Conservation (phyloP, 192 early-diverging fungal species). For the Mortierella antarctica region DNA sequence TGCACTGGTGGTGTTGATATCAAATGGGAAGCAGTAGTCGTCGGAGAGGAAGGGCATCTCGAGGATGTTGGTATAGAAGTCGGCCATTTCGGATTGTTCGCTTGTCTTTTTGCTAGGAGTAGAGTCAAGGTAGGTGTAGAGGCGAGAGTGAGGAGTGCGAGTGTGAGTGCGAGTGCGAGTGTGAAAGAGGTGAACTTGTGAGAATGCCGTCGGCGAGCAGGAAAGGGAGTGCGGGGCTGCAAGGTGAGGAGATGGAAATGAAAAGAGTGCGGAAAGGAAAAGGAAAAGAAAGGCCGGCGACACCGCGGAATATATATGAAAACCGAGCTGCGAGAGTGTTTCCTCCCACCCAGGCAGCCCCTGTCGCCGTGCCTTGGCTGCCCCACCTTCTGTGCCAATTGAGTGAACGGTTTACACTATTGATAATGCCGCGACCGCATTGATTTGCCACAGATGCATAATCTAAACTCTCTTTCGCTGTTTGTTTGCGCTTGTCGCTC, state of each 20-base stretch:
- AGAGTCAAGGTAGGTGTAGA: neutral
- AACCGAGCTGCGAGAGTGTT: too few species aligned
- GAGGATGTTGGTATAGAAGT: constrained; percentile 35
- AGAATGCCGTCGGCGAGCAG: neutral
- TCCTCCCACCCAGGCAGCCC: too few species aligned
- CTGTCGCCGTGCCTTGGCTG: too few species aligned
- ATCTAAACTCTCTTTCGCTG: too few species aligned
- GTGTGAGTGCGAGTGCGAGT: neutral
- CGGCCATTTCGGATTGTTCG: constrained; percentile 11
- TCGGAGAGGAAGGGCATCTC: constrained; percentile 48
- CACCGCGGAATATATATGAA: too few species aligned
- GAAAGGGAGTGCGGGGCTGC: too few species aligned
- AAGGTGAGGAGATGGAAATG: neutral
- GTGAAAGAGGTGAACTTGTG: neutral
- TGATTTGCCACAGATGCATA: too few species aligned
- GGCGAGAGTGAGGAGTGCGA: neutral
- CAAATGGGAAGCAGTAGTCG: constrained; percentile 44
- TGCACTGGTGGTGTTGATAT: constrained; percentile 5
- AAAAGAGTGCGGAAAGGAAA: neutral
- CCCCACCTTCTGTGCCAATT: too few species aligned
- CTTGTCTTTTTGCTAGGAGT: neutral
- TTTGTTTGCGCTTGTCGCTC: too few species aligned
- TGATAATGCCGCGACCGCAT: too few species aligned
- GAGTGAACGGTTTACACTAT: too few species aligned
- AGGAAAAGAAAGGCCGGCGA: neutral